phyloP scores from a whole-genome alignment of 768 basidiomycete genomes.

The Suillus tomentosus region DNA sequence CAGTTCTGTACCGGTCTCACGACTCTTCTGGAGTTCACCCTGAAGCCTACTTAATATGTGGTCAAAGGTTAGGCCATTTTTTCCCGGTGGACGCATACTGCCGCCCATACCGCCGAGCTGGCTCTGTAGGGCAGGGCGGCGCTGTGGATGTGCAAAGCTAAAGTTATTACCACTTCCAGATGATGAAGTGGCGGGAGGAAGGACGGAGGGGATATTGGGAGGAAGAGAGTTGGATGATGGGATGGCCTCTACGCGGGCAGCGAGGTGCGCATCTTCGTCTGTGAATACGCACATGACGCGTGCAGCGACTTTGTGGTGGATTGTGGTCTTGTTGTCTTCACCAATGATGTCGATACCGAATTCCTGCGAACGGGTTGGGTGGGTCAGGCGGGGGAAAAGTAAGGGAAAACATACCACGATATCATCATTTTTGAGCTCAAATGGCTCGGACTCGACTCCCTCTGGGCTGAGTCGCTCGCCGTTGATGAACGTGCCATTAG shows the following conservation, averaged over 20 bases:
- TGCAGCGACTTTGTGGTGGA: constrained; percentile 98
- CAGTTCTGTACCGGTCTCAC: constrained; percentile 89
- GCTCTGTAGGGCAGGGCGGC: constrained; percentile 58
- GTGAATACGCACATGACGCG: constrained; percentile 87
- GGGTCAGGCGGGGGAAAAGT: constrained; percentile 8
- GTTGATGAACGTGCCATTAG: constrained; percentile 98
- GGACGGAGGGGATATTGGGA: constrained; percentile 13
- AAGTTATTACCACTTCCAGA: constrained; percentile 35
- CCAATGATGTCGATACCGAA: constrained; percentile 99
- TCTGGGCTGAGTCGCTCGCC: constrained; percentile 89
- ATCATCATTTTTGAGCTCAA: constrained; percentile 92
- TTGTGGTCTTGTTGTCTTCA: constrained; percentile 96
- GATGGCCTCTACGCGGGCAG: constrained; percentile 69
- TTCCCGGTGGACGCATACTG: constrained; percentile 70
- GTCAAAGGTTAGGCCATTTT: constrained; percentile 89
- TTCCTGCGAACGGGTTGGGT: constrained; percentile 57
- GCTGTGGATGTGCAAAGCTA: constrained; percentile 47
- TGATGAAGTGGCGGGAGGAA: constrained; percentile 38
- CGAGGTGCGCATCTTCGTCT: constrained; percentile 80
- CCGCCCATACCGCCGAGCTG: constrained; percentile 82
- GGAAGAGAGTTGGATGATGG: constrained; percentile 41
- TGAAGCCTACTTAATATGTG: constrained; percentile 88
- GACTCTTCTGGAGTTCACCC: constrained; percentile 92
- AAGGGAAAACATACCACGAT: constrained; percentile 72
- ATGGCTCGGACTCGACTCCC: constrained; percentile 88